Evolutionary conservation across 1,284 basidiomycete genomes (phyloP), one percentile per base, ranked within the genome.

Genomic region (Tremellales sp.): DNA sequence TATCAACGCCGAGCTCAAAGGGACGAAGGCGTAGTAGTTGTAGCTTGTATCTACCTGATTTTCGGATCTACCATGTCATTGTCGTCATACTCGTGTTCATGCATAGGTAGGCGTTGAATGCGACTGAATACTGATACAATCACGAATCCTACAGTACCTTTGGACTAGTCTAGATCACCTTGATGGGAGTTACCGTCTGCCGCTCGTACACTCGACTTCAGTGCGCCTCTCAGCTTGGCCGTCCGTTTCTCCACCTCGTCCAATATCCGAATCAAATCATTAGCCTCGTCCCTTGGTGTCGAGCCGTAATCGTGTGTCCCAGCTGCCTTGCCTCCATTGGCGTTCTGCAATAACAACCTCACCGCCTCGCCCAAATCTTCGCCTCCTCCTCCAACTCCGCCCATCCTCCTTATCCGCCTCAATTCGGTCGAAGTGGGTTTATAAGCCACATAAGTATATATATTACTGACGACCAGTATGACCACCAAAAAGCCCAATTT

Each of bases 391-490:
- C 33, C 55, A 8, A 23, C 46, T n/a, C 45, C 37, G 36, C 44
- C 25, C 25, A 33, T 42, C 27, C 47, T 37, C 33, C 19, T 40
- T 33, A 41, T 19, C 40, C 50, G 33, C 47, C 42, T 43, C 51
- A 43, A 51, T 49, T 7, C 43, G 43, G 44, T 49, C 53, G 25
- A 54, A 53, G 48, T 40, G 31, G 56, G 49, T 46, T 53, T 23
- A 58, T 61, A 52, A 0, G 60, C 58, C 4, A 60, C 43, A 48
- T 72, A 74, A 3, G 72, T 75, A 52, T 65, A 75, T 15, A 74
- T 44, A 62, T 94, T 94, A 61, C 82, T 86, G 37, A 86, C 56
- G 49, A 92, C 78, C 54, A 94, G 73, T 25, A 82, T 59, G 31
- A 83, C 78, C 61, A 91, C 87, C 48, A 88, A 74, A 53, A 84